Conservation (phyloP, 2,329 filamentous ascomycete species). For the Aspergillus fumigatus region DNA sequence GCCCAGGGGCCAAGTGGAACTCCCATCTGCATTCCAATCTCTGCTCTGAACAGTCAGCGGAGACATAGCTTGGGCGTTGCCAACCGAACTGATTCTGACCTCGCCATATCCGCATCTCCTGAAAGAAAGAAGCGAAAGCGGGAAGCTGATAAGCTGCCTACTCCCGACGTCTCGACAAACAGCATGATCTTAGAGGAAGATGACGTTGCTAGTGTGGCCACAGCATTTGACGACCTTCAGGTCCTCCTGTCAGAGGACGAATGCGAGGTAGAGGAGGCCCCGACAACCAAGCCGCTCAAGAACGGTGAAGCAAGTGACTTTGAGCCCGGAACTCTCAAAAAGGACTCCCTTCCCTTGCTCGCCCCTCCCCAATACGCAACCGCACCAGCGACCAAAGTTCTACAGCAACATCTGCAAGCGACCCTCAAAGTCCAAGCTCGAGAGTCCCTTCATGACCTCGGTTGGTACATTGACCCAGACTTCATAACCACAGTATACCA, state of each 20-base stretch:
- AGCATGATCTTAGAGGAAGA: conserved; percentile 23
- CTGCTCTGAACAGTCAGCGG: conserved; percentile 45
- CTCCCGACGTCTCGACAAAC: background rate
- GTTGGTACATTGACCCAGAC: conserved; percentile 73
- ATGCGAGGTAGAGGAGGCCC: conserved; percentile 4
- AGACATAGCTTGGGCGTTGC: conserved; percentile 23
- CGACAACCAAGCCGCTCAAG: conserved; percentile 14
- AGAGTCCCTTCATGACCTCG: conserved; percentile 61
- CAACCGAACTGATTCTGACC: conserved; percentile 23
- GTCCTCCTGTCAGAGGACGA: conserved; percentile 33
- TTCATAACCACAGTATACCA: conserved; percentile 74
- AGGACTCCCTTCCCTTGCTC: conserved; percentile 60
- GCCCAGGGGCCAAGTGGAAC: conserved; percentile 38
- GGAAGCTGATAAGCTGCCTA: background rate
- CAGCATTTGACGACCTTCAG: conserved; percentile 43
- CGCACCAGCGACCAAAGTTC: conserved; percentile 53
- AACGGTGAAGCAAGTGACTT: conserved; percentile 51
- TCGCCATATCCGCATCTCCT: background rate
- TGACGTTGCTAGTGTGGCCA: conserved; percentile 45
- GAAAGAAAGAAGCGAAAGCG: background rate
- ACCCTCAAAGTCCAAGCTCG: conserved; percentile 61
- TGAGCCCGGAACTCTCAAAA: conserved; percentile 61
- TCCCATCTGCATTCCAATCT: conserved; percentile 49
- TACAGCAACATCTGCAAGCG: conserved; percentile 61
- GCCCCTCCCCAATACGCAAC: conserved; percentile 62